Evolutionary conservation across 139 green algal species (phyloP).

Genomic region (Pseudopediastrum boryanum): DNA sequence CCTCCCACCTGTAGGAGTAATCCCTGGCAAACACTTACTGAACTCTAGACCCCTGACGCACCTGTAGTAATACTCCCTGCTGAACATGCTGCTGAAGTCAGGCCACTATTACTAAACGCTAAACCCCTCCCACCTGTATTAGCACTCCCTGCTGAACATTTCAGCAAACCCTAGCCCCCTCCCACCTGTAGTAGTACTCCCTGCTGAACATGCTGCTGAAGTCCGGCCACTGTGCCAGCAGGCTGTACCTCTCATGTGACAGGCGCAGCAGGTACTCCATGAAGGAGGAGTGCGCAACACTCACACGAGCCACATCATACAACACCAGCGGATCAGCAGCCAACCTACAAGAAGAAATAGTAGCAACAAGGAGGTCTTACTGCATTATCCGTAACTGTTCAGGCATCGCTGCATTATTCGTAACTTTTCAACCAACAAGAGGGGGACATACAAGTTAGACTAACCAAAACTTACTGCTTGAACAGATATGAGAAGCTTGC

Average conservation of each 20-base stretch:
- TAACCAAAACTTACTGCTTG: too few relatives aligned
- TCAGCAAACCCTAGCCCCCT: background rate
- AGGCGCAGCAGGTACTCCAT: conserved; percentile 59
- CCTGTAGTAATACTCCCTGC: conserved; percentile 69
- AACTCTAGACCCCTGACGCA: background rate
- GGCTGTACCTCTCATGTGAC: conserved; percentile 57
- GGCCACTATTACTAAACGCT: conserved; percentile 60
- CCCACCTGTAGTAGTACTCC: conserved; percentile 64
- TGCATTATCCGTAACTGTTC: too few relatives aligned
- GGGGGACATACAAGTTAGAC: too few relatives aligned
- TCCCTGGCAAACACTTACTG: too few relatives aligned
- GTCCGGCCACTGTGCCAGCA: conserved; percentile 65
- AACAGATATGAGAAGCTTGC: too few relatives aligned
- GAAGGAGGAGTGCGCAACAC: conserved; percentile 47
- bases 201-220: conserved; percentile 63
- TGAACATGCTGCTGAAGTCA: conserved; percentile 61
- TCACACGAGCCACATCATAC: conserved; percentile 40
- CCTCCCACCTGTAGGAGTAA: too few relatives aligned
- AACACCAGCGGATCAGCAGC: conserved; percentile 36
- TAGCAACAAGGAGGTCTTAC: too few relatives aligned
- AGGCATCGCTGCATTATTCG: too few relatives aligned
- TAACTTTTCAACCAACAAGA: too few relatives aligned
- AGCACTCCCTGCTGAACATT: too few relatives aligned
- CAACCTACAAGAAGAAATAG: conserved; percentile 36
- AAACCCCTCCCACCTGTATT: too few relatives aligned